Evolutionary conservation across 1,284 basidiomycete species (phyloP).

Genomic region (Taiwanofungus camphoratus): DNA sequence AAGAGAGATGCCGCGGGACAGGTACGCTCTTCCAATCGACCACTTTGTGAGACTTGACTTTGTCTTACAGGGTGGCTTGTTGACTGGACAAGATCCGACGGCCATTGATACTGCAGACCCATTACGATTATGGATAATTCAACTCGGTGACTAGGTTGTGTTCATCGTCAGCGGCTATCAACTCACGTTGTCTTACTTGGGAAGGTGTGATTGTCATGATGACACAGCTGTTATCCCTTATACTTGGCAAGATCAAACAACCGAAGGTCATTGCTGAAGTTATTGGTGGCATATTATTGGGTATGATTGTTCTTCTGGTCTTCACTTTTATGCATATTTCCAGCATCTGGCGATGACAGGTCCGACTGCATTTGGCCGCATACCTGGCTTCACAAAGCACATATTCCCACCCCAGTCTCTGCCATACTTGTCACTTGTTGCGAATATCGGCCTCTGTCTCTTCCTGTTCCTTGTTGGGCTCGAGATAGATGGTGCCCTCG

Average conservation of each 20-base stretch:
- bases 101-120: constrained; percentile 64
- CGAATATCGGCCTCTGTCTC: constrained; percentile 91
- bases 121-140: constrained; percentile 85
- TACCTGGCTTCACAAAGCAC: constrained; percentile 75
- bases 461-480: constrained; percentile 91
- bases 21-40: constrained; percentile 14
- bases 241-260: constrained; percentile 70
- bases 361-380: constrained; percentile 72
- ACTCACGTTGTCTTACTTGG: background rate
- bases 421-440: constrained; percentile 80
- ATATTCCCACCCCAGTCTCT: constrained; percentile 75
- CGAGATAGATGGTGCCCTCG: constrained; percentile 79
- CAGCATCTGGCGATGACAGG: constrained; percentile 33
- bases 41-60: background rate
- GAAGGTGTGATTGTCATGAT: constrained; percentile 77
- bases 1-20: constrained; percentile 24
- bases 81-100: constrained; percentile 70
- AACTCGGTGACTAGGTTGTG: constrained; percentile 55
- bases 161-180: background rate
- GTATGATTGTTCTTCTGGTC: constrained; percentile 26
- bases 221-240: constrained; percentile 71
- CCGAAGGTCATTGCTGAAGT: constrained; percentile 88
- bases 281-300: constrained; percentile 85
- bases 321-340: background rate
- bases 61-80: constrained; percentile 53